A percentile compares a stretch with the other conserved stretches of the same genome.
Conservation (phyloP, 2,329 filamentous ascomycete genomes). For the Alternaria infectoria region DNA sequence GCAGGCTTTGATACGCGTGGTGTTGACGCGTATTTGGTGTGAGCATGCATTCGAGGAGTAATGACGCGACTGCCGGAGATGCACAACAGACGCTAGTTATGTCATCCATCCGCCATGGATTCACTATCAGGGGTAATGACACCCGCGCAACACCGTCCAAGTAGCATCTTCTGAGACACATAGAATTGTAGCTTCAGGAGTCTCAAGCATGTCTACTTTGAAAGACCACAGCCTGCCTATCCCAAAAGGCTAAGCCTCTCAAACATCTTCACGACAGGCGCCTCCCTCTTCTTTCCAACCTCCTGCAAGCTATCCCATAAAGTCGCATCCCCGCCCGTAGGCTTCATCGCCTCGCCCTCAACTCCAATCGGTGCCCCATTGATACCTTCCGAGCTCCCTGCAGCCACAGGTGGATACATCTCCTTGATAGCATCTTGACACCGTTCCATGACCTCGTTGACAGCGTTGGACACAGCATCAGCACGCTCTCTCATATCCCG, state of each 20-base stretch:
- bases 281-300: constrained; percentile 49
- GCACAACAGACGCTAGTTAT: neutral
- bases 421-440: constrained; percentile 72
- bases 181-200: neutral
- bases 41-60: neutral
- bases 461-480: constrained; percentile 73
- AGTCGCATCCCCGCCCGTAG: constrained; percentile 54
- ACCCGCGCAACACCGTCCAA: neutral
- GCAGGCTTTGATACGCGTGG: neutral
- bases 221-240: constrained; percentile 1
- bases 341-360: constrained; percentile 35
- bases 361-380: constrained; percentile 11
- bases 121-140: neutral
- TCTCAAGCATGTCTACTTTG: neutral
- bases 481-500: constrained; percentile 89
- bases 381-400: neutral
- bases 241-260: constrained; percentile 50
- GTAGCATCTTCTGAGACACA: neutral
- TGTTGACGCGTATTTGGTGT: neutral
- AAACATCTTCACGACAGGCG: constrained; percentile 61
- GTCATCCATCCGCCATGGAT: neutral
- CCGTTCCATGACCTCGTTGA: constrained; percentile 74
- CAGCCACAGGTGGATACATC: constrained; percentile 30
- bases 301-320: constrained; percentile 54
- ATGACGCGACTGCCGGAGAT: neutral